A percentile compares a stretch with the other conserved stretches of the same genome.
These are phyloP conservation scores for Lunularia cruciata DNA, from an alignment of 225 moss, liverwort and hornwort genomes.

Conservation along the genomic window DNA sequence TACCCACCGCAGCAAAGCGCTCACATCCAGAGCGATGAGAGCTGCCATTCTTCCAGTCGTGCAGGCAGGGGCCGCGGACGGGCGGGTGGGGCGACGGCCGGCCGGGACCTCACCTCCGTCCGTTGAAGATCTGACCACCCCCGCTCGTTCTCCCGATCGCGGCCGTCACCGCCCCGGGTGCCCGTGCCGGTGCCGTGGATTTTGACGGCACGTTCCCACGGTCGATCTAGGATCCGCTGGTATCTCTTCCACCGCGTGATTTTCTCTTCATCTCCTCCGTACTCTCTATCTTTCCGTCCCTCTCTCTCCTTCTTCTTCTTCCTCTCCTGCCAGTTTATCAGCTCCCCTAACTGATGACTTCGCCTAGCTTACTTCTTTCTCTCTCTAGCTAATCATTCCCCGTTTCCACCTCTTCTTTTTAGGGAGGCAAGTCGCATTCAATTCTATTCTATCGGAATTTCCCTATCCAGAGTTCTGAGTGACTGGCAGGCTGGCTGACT, in stretches of 20 bases:
- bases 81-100: not conserved
- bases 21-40: not conserved
- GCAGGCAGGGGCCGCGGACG: not conserved
- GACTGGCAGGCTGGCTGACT: too few relatives aligned
- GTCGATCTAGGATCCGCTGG: conserved; percentile 11
- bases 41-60: conserved; percentile 1
- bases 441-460: not conserved
- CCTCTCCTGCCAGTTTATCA: too few relatives aligned
- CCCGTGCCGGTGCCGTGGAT: conserved; percentile 10
- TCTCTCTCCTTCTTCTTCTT: not conserved
- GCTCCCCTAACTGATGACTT: too few relatives aligned
- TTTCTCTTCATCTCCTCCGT: not conserved
- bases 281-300: not conserved
- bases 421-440: not conserved
- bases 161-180: not conserved
- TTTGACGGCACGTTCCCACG: conserved; percentile 16
- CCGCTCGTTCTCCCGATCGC: not conserved
- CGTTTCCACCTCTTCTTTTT: not conserved
- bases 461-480: too few relatives aligned
- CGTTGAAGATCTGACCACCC: not conserved
- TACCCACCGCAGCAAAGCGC: not conserved
- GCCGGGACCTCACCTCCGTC: not conserved
- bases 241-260: conserved; percentile 20
- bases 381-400: too few relatives aligned
- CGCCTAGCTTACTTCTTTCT: too few relatives aligned